These are phyloP conservation scores for Friedmanniomyces simplex DNA, from an alignment of 495 filamentous ascomycete species.

Conservation along the genomic window DNA sequence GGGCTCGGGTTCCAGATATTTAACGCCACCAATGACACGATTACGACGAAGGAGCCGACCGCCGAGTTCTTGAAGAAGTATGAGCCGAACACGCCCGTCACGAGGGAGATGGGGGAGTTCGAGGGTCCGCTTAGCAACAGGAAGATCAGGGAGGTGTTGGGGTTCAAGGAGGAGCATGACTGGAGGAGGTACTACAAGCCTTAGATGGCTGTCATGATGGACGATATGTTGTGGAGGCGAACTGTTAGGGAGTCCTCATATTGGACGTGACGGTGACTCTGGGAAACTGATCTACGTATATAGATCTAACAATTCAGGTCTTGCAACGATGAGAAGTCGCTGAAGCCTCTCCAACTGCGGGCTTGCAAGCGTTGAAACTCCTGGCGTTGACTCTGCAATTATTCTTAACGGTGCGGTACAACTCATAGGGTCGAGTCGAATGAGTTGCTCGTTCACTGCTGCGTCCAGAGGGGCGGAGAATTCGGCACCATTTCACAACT, in stretches of 20 bases:
- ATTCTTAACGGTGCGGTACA: no score
- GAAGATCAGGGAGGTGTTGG: slow-evolving; percentile 48
- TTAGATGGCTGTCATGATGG: neutral
- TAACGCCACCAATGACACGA: slow-evolving; percentile 52
- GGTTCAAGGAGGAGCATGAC: slow-evolving; percentile 46
- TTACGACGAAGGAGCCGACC: slow-evolving; percentile 39
- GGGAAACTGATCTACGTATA: no score
- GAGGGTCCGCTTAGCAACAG: slow-evolving; percentile 50
- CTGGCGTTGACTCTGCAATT: no score
- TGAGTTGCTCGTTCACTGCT: no score
- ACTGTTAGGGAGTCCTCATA: no score
- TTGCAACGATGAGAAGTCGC: no score
- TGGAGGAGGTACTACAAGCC: slow-evolving; percentile 37
- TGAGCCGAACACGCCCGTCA: slow-evolving; percentile 39
- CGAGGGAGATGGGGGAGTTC: slow-evolving; percentile 41
- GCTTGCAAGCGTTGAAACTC: no score
- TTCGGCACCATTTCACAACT: neutral
- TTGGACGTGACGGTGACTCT: no score
- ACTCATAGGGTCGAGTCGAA: no score
- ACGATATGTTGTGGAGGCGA: neutral
- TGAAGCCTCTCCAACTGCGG: no score
- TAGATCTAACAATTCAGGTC: no score
- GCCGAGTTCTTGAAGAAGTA: slow-evolving; percentile 39
- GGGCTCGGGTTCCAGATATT: slow-evolving; percentile 51
- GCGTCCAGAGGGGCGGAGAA: no score